Evolutionary conservation across 2,329 filamentous ascomycete species (phyloP).

Genomic region (Scortechinia acanthostroma): DNA sequence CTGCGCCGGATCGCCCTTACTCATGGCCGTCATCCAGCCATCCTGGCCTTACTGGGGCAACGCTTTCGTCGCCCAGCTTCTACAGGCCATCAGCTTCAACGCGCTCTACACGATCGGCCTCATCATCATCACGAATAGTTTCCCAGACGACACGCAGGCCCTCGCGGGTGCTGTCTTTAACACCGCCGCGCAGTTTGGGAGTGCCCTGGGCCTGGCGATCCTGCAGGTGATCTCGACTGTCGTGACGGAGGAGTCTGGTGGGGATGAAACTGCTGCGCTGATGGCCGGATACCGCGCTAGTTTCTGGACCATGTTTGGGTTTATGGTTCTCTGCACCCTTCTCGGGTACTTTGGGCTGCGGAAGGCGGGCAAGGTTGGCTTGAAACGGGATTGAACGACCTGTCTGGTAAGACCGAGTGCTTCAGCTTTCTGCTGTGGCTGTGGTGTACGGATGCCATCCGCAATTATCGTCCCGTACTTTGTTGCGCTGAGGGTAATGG

Average conservation of each 20-base stretch:
- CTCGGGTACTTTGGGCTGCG: slow-evolving; percentile 32
- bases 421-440: too few species aligned
- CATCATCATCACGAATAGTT: slow-evolving; percentile 43
- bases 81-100: slow-evolving; percentile 31
- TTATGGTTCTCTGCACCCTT: slow-evolving; percentile 24
- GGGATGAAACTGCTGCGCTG: slow-evolving; percentile 18
- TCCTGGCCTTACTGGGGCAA: slow-evolving; percentile 40
- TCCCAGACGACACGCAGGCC: slow-evolving; percentile 46
- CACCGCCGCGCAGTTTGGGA: slow-evolving; percentile 46
- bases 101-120: slow-evolving; percentile 47
- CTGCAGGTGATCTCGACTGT: slow-evolving; percentile 36
- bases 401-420: too few species aligned
- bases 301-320: slow-evolving; percentile 43
- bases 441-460: too few species aligned
- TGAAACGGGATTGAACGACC: slow-evolving; percentile 35
- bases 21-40: slow-evolving; percentile 44
- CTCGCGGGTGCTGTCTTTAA: slow-evolving; percentile 57
- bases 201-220: slow-evolving; percentile 39
- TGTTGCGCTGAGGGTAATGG: too few species aligned
- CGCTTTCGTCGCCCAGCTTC: slow-evolving; percentile 27
- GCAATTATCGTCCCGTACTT: too few species aligned
- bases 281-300: slow-evolving; percentile 41
- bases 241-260: slow-evolving; percentile 27
- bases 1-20: slow-evolving; percentile 33
- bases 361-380: slow-evolving; percentile 36